Evolutionary conservation across 495 filamentous ascomycete genomes (phyloP), one percentile per base, ranked within the genome.

Genomic region (Penicillium antarcticum): DNA sequence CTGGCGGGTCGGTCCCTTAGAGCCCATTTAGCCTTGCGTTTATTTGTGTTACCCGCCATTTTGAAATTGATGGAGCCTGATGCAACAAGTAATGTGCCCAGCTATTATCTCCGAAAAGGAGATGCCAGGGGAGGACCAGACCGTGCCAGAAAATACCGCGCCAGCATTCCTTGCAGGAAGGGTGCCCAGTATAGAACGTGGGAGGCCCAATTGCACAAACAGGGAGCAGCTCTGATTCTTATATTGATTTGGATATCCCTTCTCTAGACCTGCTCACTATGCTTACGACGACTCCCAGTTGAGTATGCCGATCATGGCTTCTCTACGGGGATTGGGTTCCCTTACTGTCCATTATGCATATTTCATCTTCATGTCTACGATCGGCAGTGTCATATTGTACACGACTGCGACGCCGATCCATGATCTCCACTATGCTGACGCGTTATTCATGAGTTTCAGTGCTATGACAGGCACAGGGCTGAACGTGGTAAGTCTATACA

Each of bases 391-490:
- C 41, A 78, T 94, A 52, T 88, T 94, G 67, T 92, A 83, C 81
- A 81, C 77, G 32, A 78, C 80, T 11, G 84, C 86, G 3, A 78
- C 71, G 17, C 81, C 81, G 16, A 61, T 70, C 29, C 64, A 70
- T 26, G 84, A 77, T 55, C 78, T 95, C 55, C 76, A 74, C 51
- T 95, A 89, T 72, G 79, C 79, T 13, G 87, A 95, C 64, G 79
- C 83, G 19, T 71, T 95, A 16, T 96, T 92, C 62, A 72, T 94
- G 38, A 77, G 80, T 41, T 80, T 87, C 45, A 87, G 81, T 56
- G 88, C 89, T 23, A 91, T 92, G 80, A 92, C 88, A 10, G 77
- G 84, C 44, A 84, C 91, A 23, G 87, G 87, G 1, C 68, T 91
- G 18, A 88, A 85, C 46, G 87, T 82, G 18, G 78, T 84, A 63